phyloP scores from a whole-genome alignment of 441 rosid species.

The Croton setiger region DNA sequence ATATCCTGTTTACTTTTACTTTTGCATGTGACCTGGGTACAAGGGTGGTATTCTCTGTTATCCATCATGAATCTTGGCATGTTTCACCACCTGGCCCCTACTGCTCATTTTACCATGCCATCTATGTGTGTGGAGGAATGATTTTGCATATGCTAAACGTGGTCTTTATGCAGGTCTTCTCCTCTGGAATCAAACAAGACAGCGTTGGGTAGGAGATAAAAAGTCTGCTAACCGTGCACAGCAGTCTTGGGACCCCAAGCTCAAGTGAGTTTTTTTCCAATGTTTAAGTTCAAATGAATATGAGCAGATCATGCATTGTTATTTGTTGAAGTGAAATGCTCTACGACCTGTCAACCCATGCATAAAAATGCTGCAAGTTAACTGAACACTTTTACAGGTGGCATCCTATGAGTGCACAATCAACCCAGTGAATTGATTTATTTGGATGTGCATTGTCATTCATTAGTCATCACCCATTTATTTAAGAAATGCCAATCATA shows the following conservation, averaged over 20 bases:
- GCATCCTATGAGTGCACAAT: background rate
- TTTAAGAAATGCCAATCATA: background rate
- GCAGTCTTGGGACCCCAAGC: constrained; percentile 51
- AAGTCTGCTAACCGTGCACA: constrained; percentile 32
- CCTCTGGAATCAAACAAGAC: constrained; percentile 76
- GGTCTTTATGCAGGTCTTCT: constrained; percentile 40
- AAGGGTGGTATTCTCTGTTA: background rate
- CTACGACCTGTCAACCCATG: background rate
- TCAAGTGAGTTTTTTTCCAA: constrained; percentile 53
- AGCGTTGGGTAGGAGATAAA: constrained; percentile 66
- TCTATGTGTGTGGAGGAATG: background rate
- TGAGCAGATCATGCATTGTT: background rate
- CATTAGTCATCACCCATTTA: background rate
- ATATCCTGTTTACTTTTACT: background rate
- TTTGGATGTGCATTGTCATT: background rate
- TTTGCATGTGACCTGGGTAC: constrained; percentile 2
- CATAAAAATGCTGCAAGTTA: background rate
- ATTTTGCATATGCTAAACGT: constrained; percentile 8
- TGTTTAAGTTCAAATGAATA: constrained; percentile 12
- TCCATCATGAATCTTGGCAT: background rate
- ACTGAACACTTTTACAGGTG: background rate
- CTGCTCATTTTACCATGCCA: background rate
- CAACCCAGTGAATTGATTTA: background rate
- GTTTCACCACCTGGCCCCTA: background rate
- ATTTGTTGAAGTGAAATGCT: background rate